Conservation (phyloP, 2,329 filamentous ascomycete genomes). For the Knufia petricola region DNA sequence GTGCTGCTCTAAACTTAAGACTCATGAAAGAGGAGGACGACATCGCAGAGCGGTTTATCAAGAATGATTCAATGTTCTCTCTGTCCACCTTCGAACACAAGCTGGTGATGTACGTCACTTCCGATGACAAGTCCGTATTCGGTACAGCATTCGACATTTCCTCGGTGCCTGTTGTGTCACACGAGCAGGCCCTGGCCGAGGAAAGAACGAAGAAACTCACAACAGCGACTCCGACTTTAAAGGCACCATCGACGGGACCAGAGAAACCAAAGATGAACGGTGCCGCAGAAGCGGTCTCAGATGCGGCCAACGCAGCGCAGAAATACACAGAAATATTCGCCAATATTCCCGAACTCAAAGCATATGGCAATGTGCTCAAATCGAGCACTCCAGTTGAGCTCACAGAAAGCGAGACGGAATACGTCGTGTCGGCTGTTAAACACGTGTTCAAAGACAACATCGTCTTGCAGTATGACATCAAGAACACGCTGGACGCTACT, state of each 20-base stretch:
- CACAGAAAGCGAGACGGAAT: constrained; percentile 95
- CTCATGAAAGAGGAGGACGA: constrained; percentile 90
- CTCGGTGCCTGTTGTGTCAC: constrained; percentile 82
- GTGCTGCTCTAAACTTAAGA: constrained; percentile 82
- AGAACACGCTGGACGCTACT: constrained; percentile 89
- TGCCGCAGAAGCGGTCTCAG: constrained; percentile 64
- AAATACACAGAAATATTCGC: constrained; percentile 82
- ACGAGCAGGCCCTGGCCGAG: constrained; percentile 91
- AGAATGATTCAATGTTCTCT: constrained; percentile 94
- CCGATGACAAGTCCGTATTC: constrained; percentile 79
- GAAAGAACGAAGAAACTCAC: constrained; percentile 97
- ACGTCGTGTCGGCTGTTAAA: constrained; percentile 87
- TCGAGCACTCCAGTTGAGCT: constrained; percentile 78
- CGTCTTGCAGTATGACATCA: constrained; percentile 92
- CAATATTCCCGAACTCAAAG: constrained; percentile 80
- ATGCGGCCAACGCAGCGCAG: constrained; percentile 70
- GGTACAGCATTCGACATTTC: constrained; percentile 79
- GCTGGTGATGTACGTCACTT: constrained; percentile 93
- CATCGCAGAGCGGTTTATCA: constrained; percentile 76
- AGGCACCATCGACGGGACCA: constrained; percentile 74
- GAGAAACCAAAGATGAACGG: constrained; percentile 59
- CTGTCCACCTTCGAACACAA: constrained; percentile 93
- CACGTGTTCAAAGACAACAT: constrained; percentile 97
- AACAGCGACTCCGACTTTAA: constrained; percentile 82
- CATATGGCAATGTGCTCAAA: constrained; percentile 85